Base-by-base conservation (phyloP, 805 yeast species). In the Metschnikowia sp. region DNA sequence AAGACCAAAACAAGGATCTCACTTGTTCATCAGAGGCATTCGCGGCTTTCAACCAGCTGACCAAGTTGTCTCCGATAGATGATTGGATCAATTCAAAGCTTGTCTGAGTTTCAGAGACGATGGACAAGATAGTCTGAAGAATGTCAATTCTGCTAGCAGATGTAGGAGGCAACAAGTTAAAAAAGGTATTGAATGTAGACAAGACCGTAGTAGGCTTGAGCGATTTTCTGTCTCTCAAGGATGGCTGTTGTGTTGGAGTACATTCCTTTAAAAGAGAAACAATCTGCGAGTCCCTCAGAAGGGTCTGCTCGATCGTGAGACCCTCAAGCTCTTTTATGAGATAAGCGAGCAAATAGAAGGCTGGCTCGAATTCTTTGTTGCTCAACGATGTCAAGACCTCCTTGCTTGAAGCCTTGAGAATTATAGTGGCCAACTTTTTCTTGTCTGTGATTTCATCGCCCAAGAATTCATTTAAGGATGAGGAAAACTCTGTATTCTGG, bases 341-440 rank as follows among this genome's bases (percentile, higher is more conserved):
- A 54, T 70, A 67, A 31, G 66, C 57, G 48, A 69, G 58, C 56
- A 73, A 64, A 55, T 72, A 69, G 61, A 71, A 69, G n/a, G 75
- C 61, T 22, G 76, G 71, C 59, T 73, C 77, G 45, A 73, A 73
- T 47, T 72, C 77, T 50, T 65, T 70, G 60, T 73, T 76, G 41
- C 66, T 59, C 55, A 73, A 67, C 46, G 64, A 61, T 31, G 60
- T 56, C 51, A 73, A 63, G 18, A 47, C 56, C n/a, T 59, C 61
- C 36, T 64, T 58, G 12, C 57, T 55, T 28, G 74, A 59, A n/a
- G 60, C 60, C 12, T 50, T 59, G 48, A 63, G 56, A 42, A 72
- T 57, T 32, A 52, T 56, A 32, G 59, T 43, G 37, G 64, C 60
- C 53, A 72, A 60, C 41, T 58, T 66, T 15, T 52, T 41, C 49